Base-by-base conservation (phyloP, 2,329 filamentous ascomycete species). In the Trichoderma asperellum region DNA sequence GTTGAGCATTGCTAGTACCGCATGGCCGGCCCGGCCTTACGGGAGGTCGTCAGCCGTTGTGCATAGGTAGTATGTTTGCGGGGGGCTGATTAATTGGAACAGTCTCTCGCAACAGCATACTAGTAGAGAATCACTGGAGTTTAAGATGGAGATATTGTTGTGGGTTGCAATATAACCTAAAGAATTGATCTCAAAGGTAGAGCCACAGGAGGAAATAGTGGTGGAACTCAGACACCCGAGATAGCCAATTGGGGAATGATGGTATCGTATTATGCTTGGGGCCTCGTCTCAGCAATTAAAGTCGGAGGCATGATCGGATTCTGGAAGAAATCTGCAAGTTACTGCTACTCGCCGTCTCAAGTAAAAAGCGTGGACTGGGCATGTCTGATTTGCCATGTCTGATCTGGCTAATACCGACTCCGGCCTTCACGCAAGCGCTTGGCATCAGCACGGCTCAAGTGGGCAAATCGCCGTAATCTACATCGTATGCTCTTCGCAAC, bases 61-160 rank as follows among this genome's bases (percentile, higher is more conserved):
- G 56, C 64, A 59, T 68, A n/a, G 7, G 18, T 43, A n/a, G 27
- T 35, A 11, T 43, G 47, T 55, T 34, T 68, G 65, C 43, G 65
- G 65, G 65, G 65, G 55, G 29, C 12, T 27, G 32, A 11, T 7
- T 14, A 12, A 61, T 12, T 14, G 24, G 24, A 24, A 24, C 24
- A 24, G 47, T 14, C 43, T 3, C 18, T n/a, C 16, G 18, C 7
- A 43, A 18, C 37, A 18, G 37, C 16, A 18, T 18, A 18, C 7
- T 2, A 18, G 18, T 2, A 43, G n/a, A n/a, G n/a, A 10, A 43
- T 16, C 8, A 16, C 37, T 43, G 6, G 37, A 40, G 14, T 40
- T 16, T 16, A 16, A 14, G 2, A 35, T 11, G 10, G 10, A 18
- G 16, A 4, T 40, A 6, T 16, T 16, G 12, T 6, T 12, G 37